Evolutionary conservation across 352 stramenopile genomes (phyloP).

Genomic region (Globisporangium uncinulatum): DNA sequence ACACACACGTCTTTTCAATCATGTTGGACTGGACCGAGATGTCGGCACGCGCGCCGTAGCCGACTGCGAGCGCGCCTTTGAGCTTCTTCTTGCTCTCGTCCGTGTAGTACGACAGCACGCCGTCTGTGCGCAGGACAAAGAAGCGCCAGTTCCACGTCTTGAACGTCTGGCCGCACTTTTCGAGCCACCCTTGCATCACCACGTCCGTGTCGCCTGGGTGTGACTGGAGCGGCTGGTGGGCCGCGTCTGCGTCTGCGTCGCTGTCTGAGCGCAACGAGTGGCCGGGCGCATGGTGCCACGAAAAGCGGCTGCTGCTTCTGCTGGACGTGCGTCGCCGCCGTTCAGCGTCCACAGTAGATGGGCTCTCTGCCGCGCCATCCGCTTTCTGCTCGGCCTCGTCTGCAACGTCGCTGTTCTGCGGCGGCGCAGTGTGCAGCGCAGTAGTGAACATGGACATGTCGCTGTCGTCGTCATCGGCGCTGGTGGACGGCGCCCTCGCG

Average conservation of each 20-base stretch:
- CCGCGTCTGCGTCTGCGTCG: conserved; percentile 2
- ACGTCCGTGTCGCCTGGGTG: conserved; percentile 49
- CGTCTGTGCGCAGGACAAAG: conserved; percentile 79
- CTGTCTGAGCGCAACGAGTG: conserved; percentile 38
- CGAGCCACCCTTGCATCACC: conserved; percentile 82
- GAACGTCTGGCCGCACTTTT: conserved; percentile 86
- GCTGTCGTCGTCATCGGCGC: background rate
- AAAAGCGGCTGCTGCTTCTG: conserved; percentile 30
- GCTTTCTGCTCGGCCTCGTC: conserved; percentile 5
- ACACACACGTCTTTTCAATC: conserved; percentile 78
- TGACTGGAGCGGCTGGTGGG: conserved; percentile 15
- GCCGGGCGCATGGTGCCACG: conserved; percentile 56
- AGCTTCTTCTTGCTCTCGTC: conserved; percentile 70
- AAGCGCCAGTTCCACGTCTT: conserved; percentile 90
- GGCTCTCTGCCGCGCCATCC: background rate
- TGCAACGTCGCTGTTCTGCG: conserved; percentile 4
- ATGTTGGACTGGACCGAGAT: conserved; percentile 82
- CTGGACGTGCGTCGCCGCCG: conserved; percentile 1
- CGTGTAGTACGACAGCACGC: conserved; percentile 76
- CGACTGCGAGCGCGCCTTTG: conserved; percentile 78
- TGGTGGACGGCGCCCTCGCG: background rate
- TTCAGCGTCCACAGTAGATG: background rate
- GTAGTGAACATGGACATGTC: conserved; percentile 12
- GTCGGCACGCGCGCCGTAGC: conserved; percentile 55
- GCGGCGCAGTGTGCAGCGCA: conserved; percentile 11